Conservation (phyloP, 2,329 filamentous ascomycete species). For the Neocatenulostroma microsporum region DNA sequence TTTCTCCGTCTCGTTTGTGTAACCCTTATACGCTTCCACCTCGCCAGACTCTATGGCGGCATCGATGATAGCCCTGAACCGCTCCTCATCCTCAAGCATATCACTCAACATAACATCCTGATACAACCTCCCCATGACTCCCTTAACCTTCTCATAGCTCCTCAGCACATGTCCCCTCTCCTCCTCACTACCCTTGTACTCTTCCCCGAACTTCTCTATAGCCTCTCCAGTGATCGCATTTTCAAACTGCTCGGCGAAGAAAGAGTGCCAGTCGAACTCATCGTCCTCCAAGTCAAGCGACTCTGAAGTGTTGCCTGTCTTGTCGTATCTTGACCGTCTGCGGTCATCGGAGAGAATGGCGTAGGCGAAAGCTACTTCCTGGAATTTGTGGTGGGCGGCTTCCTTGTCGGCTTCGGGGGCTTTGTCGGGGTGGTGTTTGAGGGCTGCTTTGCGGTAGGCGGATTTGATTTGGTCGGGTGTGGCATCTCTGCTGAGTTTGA, state of each 20-base stretch:
- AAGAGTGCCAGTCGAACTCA: constrained; percentile 79
- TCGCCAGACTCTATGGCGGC: constrained; percentile 64
- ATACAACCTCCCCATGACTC: constrained; percentile 71
- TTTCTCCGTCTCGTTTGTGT: constrained; percentile 59
- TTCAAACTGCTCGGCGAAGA: constrained; percentile 76
- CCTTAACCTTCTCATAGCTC: constrained; percentile 65
- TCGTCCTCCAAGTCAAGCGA: constrained; percentile 59
- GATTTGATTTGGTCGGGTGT: constrained; percentile 74
- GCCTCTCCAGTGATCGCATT: constrained; percentile 66
- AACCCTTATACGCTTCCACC: constrained; percentile 59
- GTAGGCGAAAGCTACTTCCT: constrained; percentile 87
- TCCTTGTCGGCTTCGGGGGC: constrained; percentile 53
- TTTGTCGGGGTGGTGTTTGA: constrained; percentile 69
- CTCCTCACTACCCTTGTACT: constrained; percentile 81
- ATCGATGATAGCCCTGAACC: constrained; percentile 75
- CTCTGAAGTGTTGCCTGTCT: constrained; percentile 81
- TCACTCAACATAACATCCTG: constrained; percentile 80
- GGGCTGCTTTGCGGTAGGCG: constrained; percentile 82
- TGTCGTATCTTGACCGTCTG: constrained; percentile 78
- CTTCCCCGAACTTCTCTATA: constrained; percentile 65
- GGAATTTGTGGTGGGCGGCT: constrained; percentile 71
- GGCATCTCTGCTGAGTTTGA: constrained; percentile 62
- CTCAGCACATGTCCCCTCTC: constrained; percentile 70
- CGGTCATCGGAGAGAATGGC: constrained; percentile 78
- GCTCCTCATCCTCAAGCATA: constrained; percentile 72